These are phyloP conservation scores for Pyricularia sp. DNA, from an alignment of 2,329 filamentous ascomycete genomes.

Conservation along the genomic window DNA sequence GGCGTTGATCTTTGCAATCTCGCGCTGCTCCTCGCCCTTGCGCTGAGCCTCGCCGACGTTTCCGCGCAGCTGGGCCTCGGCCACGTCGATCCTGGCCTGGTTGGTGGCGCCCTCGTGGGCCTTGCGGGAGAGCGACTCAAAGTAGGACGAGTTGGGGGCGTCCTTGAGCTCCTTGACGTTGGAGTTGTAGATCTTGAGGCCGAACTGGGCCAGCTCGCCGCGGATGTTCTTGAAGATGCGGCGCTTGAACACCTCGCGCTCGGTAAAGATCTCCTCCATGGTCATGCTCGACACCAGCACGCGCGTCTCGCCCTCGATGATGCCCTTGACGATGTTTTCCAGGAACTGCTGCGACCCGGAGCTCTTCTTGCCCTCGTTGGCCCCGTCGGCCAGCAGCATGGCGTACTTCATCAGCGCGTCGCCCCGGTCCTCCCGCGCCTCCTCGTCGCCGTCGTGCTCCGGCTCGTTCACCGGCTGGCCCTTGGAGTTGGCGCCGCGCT, in stretches of 20 bases:
- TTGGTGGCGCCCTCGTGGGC: constrained; percentile 79
- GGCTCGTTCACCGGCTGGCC: background rate
- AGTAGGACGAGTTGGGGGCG: constrained; percentile 73
- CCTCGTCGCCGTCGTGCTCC: constrained; percentile 10
- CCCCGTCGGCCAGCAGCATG: constrained; percentile 60
- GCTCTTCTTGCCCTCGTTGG: constrained; percentile 14
- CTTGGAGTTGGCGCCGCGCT: constrained; percentile 39
- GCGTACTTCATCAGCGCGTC: constrained; percentile 74
- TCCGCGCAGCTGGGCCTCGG: constrained; percentile 54
- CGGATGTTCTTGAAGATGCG: constrained; percentile 70
- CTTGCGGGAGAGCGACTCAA: constrained; percentile 71
- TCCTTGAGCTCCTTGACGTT: constrained; percentile 86
- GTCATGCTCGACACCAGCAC: constrained; percentile 80
- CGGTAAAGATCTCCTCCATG: constrained; percentile 68
- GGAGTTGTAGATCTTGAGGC: constrained; percentile 60
- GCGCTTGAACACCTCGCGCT: constrained; percentile 37
- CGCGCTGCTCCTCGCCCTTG: constrained; percentile 71
- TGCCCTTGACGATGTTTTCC: constrained; percentile 78
- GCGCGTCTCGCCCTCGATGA: constrained; percentile 81
- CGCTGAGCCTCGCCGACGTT: constrained; percentile 72
- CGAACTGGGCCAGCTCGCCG: constrained; percentile 71
- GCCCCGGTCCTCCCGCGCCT: constrained; percentile 35
- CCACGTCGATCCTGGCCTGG: constrained; percentile 62
- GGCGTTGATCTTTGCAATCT: constrained; percentile 81
- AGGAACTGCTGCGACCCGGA: constrained; percentile 46